These are phyloP conservation scores for Microcyclospora pomicola DNA, from an alignment of 2,329 filamentous ascomycete genomes.

Conservation along the genomic window DNA sequence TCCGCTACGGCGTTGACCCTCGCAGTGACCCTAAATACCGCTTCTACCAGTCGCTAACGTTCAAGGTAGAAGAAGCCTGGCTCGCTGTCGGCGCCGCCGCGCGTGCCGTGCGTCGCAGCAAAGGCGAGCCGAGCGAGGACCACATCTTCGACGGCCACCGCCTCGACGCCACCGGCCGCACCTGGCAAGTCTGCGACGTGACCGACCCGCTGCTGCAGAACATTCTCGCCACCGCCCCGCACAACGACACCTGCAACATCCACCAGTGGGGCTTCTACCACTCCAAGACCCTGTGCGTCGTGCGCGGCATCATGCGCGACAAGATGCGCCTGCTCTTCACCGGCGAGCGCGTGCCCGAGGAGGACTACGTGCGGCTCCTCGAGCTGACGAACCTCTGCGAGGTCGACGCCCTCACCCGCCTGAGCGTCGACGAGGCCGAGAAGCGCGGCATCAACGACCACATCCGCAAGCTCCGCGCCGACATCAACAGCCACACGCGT, in stretches of 20 bases:
- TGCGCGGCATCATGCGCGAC: slow-evolving; percentile 73
- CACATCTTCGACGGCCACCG: slow-evolving; percentile 75
- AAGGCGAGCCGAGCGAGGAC: slow-evolving; percentile 23
- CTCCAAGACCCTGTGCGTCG: slow-evolving; percentile 68
- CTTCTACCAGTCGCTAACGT: slow-evolving; percentile 78
- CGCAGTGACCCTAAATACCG: slow-evolving; percentile 62
- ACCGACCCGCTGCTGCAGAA: slow-evolving; percentile 59
- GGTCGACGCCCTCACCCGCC: no score
- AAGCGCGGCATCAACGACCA: no score
- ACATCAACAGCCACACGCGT: no score
- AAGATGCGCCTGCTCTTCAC: slow-evolving; percentile 47
- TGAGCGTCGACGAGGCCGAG: no score
- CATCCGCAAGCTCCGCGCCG: no score
- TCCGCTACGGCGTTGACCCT: slow-evolving; percentile 78
- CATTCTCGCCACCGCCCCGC: slow-evolving; percentile 50
- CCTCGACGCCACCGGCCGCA: slow-evolving; percentile 66
- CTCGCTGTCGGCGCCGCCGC: slow-evolving; percentile 4
- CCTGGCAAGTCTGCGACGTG: slow-evolving; percentile 91
- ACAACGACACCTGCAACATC: slow-evolving; percentile 35
- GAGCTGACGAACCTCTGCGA: no score
- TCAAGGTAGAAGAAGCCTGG: slow-evolving; percentile 44
- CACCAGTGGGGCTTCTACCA: slow-evolving; percentile 65
- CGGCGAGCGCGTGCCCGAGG: slow-evolving; percentile 18
- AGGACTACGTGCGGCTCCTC: slow-evolving; percentile 10
- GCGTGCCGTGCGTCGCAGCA: slow-evolving; percentile 1